Percentiles rank a stretch among this genome's conserved stretches.
Conservation (phyloP, 352 stramenopile species). For the Plasmopara muralis region DNA sequence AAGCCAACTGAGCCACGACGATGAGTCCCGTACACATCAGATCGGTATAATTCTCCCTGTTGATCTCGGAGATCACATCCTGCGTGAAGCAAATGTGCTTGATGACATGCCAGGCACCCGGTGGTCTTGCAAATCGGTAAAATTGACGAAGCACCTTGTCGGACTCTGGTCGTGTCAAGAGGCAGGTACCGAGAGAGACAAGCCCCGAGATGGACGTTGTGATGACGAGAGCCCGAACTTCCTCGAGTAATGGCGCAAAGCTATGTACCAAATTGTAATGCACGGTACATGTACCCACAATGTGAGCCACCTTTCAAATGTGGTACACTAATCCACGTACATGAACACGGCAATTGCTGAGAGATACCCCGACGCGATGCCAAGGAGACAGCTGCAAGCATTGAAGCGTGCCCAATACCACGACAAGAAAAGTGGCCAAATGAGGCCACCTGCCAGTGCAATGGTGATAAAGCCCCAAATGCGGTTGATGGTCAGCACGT, state of each 20-base stretch:
- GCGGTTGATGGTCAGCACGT: slow-evolving; percentile 70
- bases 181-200: slow-evolving; percentile 35
- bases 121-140: slow-evolving; percentile 61
- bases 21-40: slow-evolving; percentile 60
- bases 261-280: slow-evolving; percentile 15
- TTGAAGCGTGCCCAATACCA: slow-evolving; percentile 83
- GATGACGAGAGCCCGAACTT: slow-evolving; percentile 50
- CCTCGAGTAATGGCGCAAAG: slow-evolving; percentile 42
- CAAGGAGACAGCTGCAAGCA: slow-evolving; percentile 47
- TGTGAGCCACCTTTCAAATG: neutral
- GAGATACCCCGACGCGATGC: slow-evolving; percentile 48
- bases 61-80: slow-evolving; percentile 41
- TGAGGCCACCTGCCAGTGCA: slow-evolving; percentile 53
- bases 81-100: slow-evolving; percentile 62
- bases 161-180: slow-evolving; percentile 33
- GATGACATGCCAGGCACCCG: slow-evolving; percentile 43
- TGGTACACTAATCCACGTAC: slow-evolving; percentile 26
- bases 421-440: slow-evolving; percentile 73
- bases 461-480: slow-evolving; percentile 83
- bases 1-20: slow-evolving; percentile 43
- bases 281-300: slow-evolving; percentile 6
- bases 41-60: slow-evolving; percentile 56
- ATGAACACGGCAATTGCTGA: slow-evolving; percentile 55
- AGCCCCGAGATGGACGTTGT: slow-evolving; percentile 49
- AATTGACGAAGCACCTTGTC: slow-evolving; percentile 55